Evolutionary conservation across 129 eudicot genomes (phyloP), one percentile per base, ranked within the genome.

Genomic region (Oenanthe sinensis): DNA sequence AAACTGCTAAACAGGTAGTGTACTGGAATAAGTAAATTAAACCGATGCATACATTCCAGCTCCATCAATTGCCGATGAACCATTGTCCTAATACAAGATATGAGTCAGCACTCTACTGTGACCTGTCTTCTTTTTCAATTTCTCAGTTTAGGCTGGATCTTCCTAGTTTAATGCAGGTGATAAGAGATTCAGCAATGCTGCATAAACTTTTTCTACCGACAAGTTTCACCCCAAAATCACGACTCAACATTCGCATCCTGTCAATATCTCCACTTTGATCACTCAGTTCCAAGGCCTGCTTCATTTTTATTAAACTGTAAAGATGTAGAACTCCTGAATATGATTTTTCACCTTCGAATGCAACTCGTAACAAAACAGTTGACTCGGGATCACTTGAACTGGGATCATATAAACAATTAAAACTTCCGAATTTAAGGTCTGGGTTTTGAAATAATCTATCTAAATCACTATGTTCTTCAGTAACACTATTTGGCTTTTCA

Each of bases 331-430:
- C 26, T 44, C 75, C 85, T 3, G 78, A 46, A 15, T 71, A 84
- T 5, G 75, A 46, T 71, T 74, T 84, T 69, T 77, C 84, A 13
- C 85, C 84, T 69, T 50, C 76, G 13, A 89, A 78, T 71, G 67
- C 84, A 22, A 86, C 82, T 71, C 87, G 50, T 45, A 92, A 77
- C 71, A 89, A 67, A 74, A 81, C 85, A 68, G 55, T 65, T 36
- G 89, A 81, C 76, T 89, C 90, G 12, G 55, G 79, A 71, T 86
- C 87, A 4, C 68, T 81, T 36, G 89, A 79, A 42, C 79, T 82
- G 3, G 89, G 91, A 83, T 88, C 92, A 60, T 43, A 78, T 81
- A 86, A 45, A 63, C 85, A 82, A 47, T 85, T 81, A 63, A 88
- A 85, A 75, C 79, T 82, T 19, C 89, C 92, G 17, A 88, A 85